phyloP scores from a whole-genome alignment of 2,329 filamentous ascomycete species.

The Aureobasidium sp. region DNA sequence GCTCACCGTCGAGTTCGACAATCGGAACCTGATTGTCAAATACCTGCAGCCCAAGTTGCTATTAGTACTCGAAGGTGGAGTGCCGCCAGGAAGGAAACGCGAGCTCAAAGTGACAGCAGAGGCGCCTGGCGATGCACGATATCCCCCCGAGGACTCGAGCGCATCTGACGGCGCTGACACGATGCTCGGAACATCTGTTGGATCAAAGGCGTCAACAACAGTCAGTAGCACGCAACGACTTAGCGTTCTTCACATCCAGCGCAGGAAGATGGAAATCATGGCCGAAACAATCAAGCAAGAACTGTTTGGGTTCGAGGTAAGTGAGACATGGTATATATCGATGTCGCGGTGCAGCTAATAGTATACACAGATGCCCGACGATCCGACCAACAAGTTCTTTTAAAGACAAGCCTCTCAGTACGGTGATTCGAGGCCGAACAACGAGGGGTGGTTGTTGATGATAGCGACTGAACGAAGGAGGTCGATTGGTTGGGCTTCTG shows the following conservation, averaged over 20 bases:
- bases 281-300: slow-evolving; percentile 36
- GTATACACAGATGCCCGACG: slow-evolving; percentile 36
- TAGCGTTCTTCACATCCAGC: slow-evolving; percentile 40
- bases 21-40: slow-evolving; percentile 39
- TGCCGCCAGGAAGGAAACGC: slow-evolving; percentile 33
- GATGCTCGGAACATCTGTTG: slow-evolving; percentile 12
- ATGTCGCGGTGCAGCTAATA: background rate
- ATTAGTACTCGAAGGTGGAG: slow-evolving; percentile 40
- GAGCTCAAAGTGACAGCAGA: slow-evolving; percentile 39
- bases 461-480: background rate
- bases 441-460: background rate
- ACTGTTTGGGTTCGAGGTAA: slow-evolving; percentile 38
- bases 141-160: slow-evolving; percentile 24
- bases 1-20: slow-evolving; percentile 39
- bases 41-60: slow-evolving; percentile 39
- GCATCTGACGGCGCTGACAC: background rate
- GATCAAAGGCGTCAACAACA: slow-evolving; percentile 23
- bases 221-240: slow-evolving; percentile 29
- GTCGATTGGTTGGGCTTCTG: background rate
- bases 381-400: slow-evolving; percentile 25
- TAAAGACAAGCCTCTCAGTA: slow-evolving; percentile 14
- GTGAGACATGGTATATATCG: slow-evolving; percentile 12
- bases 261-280: slow-evolving; percentile 41
- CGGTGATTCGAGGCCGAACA: background rate
- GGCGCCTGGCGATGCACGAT: slow-evolving; percentile 31